Evolutionary conservation across 2,329 filamentous ascomycete species (phyloP).

Genomic region (Karstenula rhodostoma): DNA sequence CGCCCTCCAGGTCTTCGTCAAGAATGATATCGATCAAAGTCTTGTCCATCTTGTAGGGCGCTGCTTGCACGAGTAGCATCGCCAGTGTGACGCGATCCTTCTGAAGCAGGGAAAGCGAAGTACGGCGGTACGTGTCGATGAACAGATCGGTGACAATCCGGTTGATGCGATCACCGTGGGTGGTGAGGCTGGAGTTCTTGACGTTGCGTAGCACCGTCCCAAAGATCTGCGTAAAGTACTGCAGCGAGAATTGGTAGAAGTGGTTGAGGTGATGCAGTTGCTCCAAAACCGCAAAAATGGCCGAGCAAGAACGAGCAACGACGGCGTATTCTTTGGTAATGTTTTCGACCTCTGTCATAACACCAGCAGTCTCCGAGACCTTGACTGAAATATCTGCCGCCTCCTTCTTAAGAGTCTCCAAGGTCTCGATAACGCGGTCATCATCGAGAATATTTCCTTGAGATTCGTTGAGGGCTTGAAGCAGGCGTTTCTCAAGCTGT

Average conservation of each 20-base stretch:
- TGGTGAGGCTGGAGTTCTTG: constrained; percentile 74
- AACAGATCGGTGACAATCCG: constrained; percentile 93
- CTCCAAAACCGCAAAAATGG: constrained; percentile 95
- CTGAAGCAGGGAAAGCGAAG: constrained; percentile 90
- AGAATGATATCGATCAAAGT: constrained; percentile 84
- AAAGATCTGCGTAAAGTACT: constrained; percentile 98
- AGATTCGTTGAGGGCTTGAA: constrained; percentile 96
- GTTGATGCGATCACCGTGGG: constrained; percentile 82
- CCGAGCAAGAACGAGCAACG: constrained; percentile 93
- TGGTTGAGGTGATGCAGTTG: constrained; percentile 98
- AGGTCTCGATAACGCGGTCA: constrained; percentile 95
- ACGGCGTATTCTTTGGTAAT: constrained; percentile 95
- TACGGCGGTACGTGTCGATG: constrained; percentile 88
- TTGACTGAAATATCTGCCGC: constrained; percentile 95
- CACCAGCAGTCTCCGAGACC: constrained; percentile 95
- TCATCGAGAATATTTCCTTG: constrained; percentile 98
- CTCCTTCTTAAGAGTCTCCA: constrained; percentile 97
- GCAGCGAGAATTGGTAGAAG: constrained; percentile 98
- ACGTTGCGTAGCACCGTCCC: constrained; percentile 86
- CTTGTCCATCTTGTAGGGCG: constrained; percentile 97
- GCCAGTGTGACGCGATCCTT: constrained; percentile 94
- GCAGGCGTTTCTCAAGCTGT: constrained; percentile 89
- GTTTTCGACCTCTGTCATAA: constrained; percentile 97
- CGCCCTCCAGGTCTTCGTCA: constrained; percentile 76
- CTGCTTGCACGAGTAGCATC: constrained; percentile 92